Base-by-base conservation (phyloP, 352 stramenopile genomes). In the Globisporangium rhizosaccharum region DNA sequence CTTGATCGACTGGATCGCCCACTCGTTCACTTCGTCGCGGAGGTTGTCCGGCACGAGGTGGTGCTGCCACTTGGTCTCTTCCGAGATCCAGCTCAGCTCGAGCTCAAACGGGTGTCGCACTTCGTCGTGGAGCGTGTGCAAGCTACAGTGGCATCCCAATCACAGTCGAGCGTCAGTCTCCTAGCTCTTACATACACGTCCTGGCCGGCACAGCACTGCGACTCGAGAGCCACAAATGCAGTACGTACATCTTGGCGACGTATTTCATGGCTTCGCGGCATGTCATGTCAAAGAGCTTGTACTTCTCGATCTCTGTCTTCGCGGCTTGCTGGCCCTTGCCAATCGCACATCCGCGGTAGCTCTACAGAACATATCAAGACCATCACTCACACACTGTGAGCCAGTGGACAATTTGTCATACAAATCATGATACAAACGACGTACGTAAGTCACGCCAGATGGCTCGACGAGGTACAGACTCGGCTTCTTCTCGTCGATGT, bases 271-370 rank as follows among this genome's bases (percentile, higher is more conserved):
- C 97, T 68, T 99, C 96, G 42, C 83, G 81, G 61, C 88, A 97
- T 51, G 88, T 93, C 67, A 99, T 85, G 67, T 97, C 92, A 62
- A 96, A 93, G 48, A 98, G 78, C 65, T 97, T 95, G 70, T 98
- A 82, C 79, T 98, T 99, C 70, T 99, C 97, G 62, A 99, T 97
- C 79, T 99, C 97, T 62, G 97, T 99, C 82, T 99, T 99, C 55
- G 97, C 97, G 18, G 92, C 92, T 72, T 99, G 96, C 65, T 97
- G 87, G 47, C 97, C 97, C 81, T 99, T 99, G 59, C 97, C 97
- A 42, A 98, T 90, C 1, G 97, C 96, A 53, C 88, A 97, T 23
- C 96, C 97, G 65, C 96, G 98, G 77, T 98, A 99, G 68, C 94
- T 94, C 76, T 98, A 90, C 37, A 74, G 26, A 53, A 20, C 3